Evolutionary conservation across 345 rosid genomes (phyloP).

Genomic region (Kernera saxatilis): DNA sequence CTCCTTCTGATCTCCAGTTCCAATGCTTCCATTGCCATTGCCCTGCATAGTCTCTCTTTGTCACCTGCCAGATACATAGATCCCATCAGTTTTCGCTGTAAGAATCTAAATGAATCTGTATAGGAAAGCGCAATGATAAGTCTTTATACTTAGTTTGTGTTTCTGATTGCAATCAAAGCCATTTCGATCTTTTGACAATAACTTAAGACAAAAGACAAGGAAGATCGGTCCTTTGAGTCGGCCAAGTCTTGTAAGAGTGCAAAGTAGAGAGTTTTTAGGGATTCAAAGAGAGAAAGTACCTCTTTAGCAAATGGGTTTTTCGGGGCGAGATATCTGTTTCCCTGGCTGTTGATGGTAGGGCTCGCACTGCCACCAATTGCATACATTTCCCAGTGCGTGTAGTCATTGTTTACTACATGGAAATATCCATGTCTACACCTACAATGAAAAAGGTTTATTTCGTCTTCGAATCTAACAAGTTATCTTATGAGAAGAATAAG

Average conservation of each 20-base stretch:
- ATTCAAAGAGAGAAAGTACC: constrained; percentile 24
- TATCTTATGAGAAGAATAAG: neutral
- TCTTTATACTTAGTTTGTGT: neutral
- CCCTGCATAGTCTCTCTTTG: constrained; percentile 46
- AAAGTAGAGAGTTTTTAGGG: neutral
- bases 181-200: neutral
- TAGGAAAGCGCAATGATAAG: neutral
- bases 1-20: constrained; percentile 75
- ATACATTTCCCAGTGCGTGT: constrained; percentile 99
- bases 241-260: neutral
- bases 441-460: constrained; percentile 1
- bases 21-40: constrained; percentile 39
- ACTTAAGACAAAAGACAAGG: neutral
- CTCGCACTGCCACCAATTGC: constrained; percentile 98
- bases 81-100: neutral
- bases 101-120: neutral
- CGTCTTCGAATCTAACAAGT: neutral
- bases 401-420: constrained; percentile 98
- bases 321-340: constrained; percentile 91
- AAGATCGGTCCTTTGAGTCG: neutral
- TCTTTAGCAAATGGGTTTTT: constrained; percentile 62
- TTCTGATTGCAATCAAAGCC: neutral
- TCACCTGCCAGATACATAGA: constrained; percentile 37
- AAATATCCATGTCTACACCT: constrained; percentile 98
- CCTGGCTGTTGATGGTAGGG: constrained; percentile 98